These are phyloP conservation scores for Apiotrichum brassicae DNA, from an alignment of 1,284 basidiomycete species.

Conservation along the genomic window DNA sequence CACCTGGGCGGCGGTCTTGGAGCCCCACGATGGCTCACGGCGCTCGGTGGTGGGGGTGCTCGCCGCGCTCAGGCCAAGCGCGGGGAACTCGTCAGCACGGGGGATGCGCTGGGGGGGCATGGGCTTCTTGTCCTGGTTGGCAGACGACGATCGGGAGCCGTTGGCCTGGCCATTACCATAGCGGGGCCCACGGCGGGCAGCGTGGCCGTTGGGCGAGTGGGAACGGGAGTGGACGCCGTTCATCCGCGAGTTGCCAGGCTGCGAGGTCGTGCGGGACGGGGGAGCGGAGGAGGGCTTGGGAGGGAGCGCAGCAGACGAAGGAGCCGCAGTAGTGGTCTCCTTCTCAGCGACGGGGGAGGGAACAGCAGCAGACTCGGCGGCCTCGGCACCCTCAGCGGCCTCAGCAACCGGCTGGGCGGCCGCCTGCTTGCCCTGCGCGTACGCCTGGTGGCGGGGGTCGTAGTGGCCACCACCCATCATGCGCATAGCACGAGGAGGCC, in stretches of 20 bases:
- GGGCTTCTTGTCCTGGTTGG: conserved; percentile 13
- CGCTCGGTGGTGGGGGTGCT: conserved; percentile 22
- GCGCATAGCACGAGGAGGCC: conserved; percentile 23
- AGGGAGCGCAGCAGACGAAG: conserved; percentile 19
- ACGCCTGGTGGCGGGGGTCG: conserved; percentile 31
- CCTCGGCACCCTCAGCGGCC: not conserved
- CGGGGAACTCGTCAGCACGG: conserved; percentile 47
- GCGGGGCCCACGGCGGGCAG: conserved; percentile 9
- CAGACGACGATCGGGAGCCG: conserved; percentile 20
- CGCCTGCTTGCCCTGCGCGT: conserved; percentile 6
- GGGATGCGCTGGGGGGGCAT: conserved; percentile 40
- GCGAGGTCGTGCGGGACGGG: conserved; percentile 35
- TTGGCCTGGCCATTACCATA: conserved; percentile 16
- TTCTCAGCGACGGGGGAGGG: conserved; percentile 8
- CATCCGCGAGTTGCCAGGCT: conserved; percentile 36
- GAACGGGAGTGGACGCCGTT: conserved; percentile 35
- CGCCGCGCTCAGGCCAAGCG: conserved; percentile 24
- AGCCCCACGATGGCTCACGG: conserved; percentile 27
- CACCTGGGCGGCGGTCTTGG: conserved; percentile 47
- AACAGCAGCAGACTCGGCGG: conserved; percentile 8
- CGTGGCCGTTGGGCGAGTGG: conserved; percentile 34
- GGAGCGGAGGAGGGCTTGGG: conserved; percentile 27
- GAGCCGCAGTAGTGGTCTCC: conserved; percentile 4
- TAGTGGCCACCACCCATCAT: conserved; percentile 22
- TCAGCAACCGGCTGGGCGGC: conserved; percentile 4